Conservation (phyloP, 2,329 filamentous ascomycete species). For the Rhynchosporium graminicola region DNA sequence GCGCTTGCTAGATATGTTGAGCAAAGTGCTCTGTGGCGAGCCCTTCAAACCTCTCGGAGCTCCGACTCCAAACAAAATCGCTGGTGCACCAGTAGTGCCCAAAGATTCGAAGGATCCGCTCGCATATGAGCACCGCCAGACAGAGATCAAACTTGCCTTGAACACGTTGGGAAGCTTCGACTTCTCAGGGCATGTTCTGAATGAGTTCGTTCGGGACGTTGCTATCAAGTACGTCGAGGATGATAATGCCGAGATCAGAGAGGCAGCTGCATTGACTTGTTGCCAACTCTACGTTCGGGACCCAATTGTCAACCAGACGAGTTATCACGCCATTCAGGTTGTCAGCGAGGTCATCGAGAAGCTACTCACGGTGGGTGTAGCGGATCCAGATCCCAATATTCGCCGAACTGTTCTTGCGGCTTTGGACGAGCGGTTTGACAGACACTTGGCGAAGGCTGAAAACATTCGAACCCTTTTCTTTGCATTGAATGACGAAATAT, state of each 20-base stretch:
- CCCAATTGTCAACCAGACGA: constrained; percentile 96
- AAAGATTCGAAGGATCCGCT: constrained; percentile 85
- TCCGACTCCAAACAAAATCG: constrained; percentile 78
- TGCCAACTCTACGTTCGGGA: constrained; percentile 97
- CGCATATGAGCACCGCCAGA: constrained; percentile 77
- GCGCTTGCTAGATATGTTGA: constrained; percentile 89
- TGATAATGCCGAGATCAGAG: constrained; percentile 88
- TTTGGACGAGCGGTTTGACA: constrained; percentile 90
- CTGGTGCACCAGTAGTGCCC: constrained; percentile 77
- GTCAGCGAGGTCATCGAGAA: constrained; percentile 98
- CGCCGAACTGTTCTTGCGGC: constrained; percentile 85
- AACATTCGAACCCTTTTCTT: constrained; percentile 96
- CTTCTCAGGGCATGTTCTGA: constrained; percentile 87
- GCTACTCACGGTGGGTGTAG: constrained; percentile 89
- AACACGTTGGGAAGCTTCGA: constrained; percentile 98
- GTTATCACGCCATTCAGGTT: constrained; percentile 93
- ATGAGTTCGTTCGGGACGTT: constrained; percentile 97
- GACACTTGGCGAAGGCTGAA: constrained; percentile 94
- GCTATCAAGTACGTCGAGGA: constrained; percentile 98
- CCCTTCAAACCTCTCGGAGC: constrained; percentile 92
- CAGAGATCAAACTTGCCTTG: constrained; percentile 88
- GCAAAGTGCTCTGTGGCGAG: constrained; percentile 87
- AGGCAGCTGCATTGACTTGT: constrained; percentile 92
- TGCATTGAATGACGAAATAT: constrained; percentile 92
- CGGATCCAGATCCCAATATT: constrained; percentile 87